These are phyloP conservation scores for Syncephalastrum contaminatum DNA, from an alignment of 371 early-diverging fungal genomes.

Conservation along the genomic window DNA sequence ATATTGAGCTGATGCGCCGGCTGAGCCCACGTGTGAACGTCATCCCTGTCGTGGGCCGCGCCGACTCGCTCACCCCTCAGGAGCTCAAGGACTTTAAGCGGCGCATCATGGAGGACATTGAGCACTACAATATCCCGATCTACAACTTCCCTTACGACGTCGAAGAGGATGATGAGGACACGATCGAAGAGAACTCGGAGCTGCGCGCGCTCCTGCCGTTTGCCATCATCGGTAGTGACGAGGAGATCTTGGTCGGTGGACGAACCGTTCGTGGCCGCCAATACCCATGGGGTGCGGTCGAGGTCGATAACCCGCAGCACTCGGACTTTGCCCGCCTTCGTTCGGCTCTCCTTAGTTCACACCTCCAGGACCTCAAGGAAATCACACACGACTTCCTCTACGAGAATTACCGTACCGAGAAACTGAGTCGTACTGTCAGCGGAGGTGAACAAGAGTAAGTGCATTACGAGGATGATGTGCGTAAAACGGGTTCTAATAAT, in stretches of 20 bases:
- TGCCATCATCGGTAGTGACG: conserved; percentile 95
- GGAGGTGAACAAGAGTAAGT: conserved; percentile 47
- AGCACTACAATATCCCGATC: conserved; percentile 90
- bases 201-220: conserved; percentile 91
- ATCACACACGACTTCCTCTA: conserved; percentile 83
- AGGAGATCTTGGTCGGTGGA: conserved; percentile 79
- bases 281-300: conserved; percentile 99
- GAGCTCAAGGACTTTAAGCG: conserved; percentile 82
- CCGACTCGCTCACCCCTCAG: conserved; percentile 74
- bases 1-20: conserved; percentile 96
- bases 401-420: conserved; percentile 91
- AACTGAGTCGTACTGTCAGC: conserved; percentile 72
- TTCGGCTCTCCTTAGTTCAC: conserved; percentile 89
- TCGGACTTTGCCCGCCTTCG: conserved; percentile 97
- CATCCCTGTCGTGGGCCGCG: conserved; percentile 88
- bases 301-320: conserved; percentile 87
- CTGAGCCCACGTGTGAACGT: conserved; percentile 92
- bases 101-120: conserved; percentile 91
- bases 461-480: not conserved
- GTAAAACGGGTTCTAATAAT: not conserved
- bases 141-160: conserved; percentile 81
- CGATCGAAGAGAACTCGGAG: conserved; percentile 94
- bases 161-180: conserved; percentile 88
- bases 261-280: conserved; percentile 89
- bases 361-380: conserved; percentile 92